Percentiles rank a stretch among this genome's conserved stretches.
phyloP scores from a whole-genome alignment of 371 early-diverging fungal species.

The Rhizopus arrhizus region DNA sequence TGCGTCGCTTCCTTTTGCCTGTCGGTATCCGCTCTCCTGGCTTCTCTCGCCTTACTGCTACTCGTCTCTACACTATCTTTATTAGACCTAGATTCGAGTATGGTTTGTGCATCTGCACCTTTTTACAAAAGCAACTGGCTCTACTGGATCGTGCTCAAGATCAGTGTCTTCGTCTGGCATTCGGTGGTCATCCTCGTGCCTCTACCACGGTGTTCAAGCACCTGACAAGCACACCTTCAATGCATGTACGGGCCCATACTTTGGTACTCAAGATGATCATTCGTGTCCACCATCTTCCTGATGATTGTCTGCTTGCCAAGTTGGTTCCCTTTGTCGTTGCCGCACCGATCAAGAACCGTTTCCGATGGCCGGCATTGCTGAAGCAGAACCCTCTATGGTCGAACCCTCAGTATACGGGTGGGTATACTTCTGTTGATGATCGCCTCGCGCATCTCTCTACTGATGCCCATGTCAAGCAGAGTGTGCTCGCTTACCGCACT shows the following conservation, averaged over 20 bases:
- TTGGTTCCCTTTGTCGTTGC: neutral
- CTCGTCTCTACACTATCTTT: no score
- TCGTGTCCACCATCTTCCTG: constrained; percentile 5
- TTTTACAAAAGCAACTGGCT: no score
- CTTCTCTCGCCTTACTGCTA: no score
- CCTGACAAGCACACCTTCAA: constrained; percentile 13
- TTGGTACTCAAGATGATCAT: constrained; percentile 9
- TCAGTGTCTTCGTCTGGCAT: constrained; percentile 16
- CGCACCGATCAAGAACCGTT: neutral
- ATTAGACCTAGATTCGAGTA: no score
- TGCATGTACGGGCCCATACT: constrained; percentile 7
- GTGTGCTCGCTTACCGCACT: neutral
- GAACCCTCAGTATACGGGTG: no score
- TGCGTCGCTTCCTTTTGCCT: no score
- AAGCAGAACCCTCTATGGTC: neutral
- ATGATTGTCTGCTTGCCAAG: constrained; percentile 9
- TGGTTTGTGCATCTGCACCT: no score
- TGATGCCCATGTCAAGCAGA: neutral
- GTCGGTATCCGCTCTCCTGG: no score
- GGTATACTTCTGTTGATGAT: neutral
- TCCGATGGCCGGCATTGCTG: neutral
- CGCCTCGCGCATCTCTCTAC: neutral
- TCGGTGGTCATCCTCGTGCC: constrained; percentile 10
- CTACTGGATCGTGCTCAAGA: constrained; percentile 3
- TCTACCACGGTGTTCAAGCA: constrained; percentile 23